Percentiles rank a stretch among this genome's conserved stretches.
Evolutionary conservation across 2,329 filamentous ascomycete species (phyloP).

Genomic region (Trichoderma atrobrunneum): DNA sequence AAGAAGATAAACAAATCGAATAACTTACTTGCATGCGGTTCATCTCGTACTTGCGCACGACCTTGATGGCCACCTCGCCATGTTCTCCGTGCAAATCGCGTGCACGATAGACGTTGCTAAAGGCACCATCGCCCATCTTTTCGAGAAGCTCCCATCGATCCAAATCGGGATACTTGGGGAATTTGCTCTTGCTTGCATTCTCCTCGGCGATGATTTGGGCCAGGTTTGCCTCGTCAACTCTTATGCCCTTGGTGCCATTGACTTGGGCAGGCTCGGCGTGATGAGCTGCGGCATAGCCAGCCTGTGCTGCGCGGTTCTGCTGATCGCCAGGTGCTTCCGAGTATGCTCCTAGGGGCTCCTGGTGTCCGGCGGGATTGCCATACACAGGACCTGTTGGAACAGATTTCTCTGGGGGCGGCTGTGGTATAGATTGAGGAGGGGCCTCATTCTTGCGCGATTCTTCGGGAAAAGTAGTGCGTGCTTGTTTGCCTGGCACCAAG

Average conservation of each 20-base stretch:
- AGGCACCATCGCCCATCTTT: slow-evolving; percentile 99
- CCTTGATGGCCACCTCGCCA: slow-evolving; percentile 92
- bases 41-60: slow-evolving; percentile 98
- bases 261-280: slow-evolving; percentile 56
- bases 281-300: slow-evolving; percentile 62
- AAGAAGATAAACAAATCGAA: slow-evolving; percentile 25
- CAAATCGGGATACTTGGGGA: slow-evolving; percentile 59
- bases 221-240: slow-evolving; percentile 64
- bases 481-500: slow-evolving; percentile 70
- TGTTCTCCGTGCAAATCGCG: slow-evolving; percentile 68
- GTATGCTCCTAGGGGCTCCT: slow-evolving; percentile 58
- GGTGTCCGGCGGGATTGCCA: slow-evolving; percentile 35
- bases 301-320: slow-evolving; percentile 67
- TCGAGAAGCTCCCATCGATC: slow-evolving; percentile 76
- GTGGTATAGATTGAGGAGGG: slow-evolving; percentile 45
- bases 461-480: slow-evolving; percentile 59
- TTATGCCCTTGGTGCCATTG: slow-evolving; percentile 33
- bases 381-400: slow-evolving; percentile 48
- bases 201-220: slow-evolving; percentile 89
- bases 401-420: slow-evolving; percentile 53
- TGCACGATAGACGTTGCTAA: slow-evolving; percentile 97
- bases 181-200: slow-evolving; percentile 77
- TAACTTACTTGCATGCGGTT: slow-evolving; percentile 93
- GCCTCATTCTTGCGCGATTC: slow-evolving; percentile 54
- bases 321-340: slow-evolving; percentile 58